These are phyloP conservation scores for Yamadazyma epiphylla DNA, from an alignment of 1,139 yeast genomes.

Conservation along the genomic window DNA sequence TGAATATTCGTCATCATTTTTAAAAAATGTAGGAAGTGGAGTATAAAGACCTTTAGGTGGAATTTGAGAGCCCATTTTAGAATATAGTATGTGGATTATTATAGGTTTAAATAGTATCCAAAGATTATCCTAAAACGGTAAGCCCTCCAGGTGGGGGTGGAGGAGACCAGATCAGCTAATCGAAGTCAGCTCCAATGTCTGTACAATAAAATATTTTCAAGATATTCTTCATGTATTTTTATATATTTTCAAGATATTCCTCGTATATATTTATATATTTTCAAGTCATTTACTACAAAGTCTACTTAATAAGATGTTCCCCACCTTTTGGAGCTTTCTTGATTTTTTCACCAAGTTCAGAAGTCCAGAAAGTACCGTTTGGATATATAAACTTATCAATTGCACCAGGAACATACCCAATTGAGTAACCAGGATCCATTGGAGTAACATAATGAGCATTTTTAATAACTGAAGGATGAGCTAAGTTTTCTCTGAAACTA, in stretches of 20 bases:
- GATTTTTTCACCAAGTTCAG: conserved; percentile 15
- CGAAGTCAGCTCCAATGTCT: too few relatives aligned
- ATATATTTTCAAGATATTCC: too few relatives aligned
- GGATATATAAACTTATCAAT: conserved; percentile 27
- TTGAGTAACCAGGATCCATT: conserved; percentile 31
- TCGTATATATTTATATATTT: too few relatives aligned
- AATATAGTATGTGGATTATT: too few relatives aligned
- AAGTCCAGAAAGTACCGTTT: conserved; percentile 30
- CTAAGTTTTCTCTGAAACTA: conserved; percentile 14
- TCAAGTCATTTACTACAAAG: too few relatives aligned
- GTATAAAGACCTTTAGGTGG: conserved; percentile 35
- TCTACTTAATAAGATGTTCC: conserved; percentile 4
- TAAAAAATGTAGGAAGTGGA: conserved; percentile 49
- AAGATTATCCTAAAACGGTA: too few relatives aligned
- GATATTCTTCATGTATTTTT: too few relatives aligned
- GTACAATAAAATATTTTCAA: too few relatives aligned
- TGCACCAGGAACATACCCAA: conserved; percentile 26
- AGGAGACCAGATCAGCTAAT: too few relatives aligned
- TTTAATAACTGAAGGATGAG: conserved; percentile 26
- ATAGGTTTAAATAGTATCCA: too few relatives aligned
- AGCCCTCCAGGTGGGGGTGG: too few relatives aligned
- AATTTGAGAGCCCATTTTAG: too few relatives aligned
- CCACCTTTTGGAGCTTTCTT: conserved; percentile 15
- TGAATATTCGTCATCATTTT: conserved; percentile 26
- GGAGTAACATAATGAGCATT: conserved; percentile 34